Conservation (phyloP, 768 basidiomycete species). For the Psilocybe cyanescens region DNA sequence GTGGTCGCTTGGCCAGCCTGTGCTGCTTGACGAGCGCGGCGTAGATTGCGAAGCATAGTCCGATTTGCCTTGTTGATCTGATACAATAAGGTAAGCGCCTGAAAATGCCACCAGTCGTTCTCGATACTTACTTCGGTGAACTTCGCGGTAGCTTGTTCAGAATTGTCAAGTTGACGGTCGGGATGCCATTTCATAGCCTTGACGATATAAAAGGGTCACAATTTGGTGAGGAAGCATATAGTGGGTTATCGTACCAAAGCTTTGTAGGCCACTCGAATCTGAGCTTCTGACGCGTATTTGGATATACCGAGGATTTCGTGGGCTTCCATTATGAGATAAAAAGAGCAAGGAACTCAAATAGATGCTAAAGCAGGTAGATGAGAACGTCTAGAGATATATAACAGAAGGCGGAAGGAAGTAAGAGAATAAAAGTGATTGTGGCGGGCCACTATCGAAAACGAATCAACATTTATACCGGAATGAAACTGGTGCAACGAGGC, state of each 20-base stretch:
- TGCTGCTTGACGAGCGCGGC: conserved; percentile 22
- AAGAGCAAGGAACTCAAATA: background rate
- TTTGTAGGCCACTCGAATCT: conserved; percentile 58
- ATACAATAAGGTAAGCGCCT: background rate
- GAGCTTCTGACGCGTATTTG: conserved; percentile 49
- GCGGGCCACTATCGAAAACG: background rate
- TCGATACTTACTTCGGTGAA: conserved; percentile 25
- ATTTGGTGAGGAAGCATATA: conserved; percentile 6
- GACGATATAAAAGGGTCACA: background rate
- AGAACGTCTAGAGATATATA: background rate
- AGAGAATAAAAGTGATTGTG: background rate
- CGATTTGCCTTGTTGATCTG: conserved; percentile 58
- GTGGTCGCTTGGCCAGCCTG: conserved; percentile 1
- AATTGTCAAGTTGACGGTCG: conserved; percentile 27
- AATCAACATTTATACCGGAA: conserved; percentile 20
- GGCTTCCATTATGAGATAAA: conserved; percentile 22
- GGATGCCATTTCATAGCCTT: conserved; percentile 56
- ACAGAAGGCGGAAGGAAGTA: background rate
- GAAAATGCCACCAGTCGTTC: background rate
- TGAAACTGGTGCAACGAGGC: conserved; percentile 21
- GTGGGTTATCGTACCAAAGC: conserved; percentile 44
- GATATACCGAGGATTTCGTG: conserved; percentile 48
- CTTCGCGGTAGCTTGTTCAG: conserved; percentile 25
- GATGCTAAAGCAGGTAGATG: background rate
- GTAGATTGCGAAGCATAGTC: conserved; percentile 44